These are phyloP conservation scores for Torulaspora pretoriensis DNA, from an alignment of 1,139 yeast species.

Conservation along the genomic window DNA sequence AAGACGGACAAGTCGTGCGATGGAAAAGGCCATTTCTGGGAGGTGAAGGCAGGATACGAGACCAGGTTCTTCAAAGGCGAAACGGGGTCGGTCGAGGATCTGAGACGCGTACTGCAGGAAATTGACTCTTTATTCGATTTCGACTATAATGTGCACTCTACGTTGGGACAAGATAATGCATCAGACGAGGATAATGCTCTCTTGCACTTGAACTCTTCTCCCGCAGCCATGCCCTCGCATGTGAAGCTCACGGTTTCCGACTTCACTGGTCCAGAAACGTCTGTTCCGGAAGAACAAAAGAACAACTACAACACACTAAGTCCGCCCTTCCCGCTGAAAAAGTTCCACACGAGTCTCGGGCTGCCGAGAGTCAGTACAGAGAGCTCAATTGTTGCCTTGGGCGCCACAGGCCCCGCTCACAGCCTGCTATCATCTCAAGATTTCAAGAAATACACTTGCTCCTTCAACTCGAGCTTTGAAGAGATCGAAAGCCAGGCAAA, in stretches of 20 bases:
- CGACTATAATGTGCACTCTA: not conserved
- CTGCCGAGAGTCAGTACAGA: slow-evolving; percentile 11
- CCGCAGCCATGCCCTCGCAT: slow-evolving; percentile 10
- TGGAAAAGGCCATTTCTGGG: slow-evolving; percentile 98
- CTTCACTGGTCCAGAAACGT: slow-evolving; percentile 1
- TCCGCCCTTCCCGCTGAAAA: slow-evolving; percentile 21
- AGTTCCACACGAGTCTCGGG: slow-evolving; percentile 25
- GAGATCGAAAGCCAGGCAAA: slow-evolving; percentile 14
- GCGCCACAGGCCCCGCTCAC: slow-evolving; percentile 4
- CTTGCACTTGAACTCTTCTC: slow-evolving; percentile 14
- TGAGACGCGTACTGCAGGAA: slow-evolving; percentile 23
- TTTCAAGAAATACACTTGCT: slow-evolving; percentile 31
- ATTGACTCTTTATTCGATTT: slow-evolving; percentile 17
- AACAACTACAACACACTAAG: slow-evolving; percentile 8
- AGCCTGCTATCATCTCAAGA: slow-evolving; percentile 22
- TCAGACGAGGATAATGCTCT: slow-evolving; percentile 4
- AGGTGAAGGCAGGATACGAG: slow-evolving; percentile 78
- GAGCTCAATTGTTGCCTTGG: not conserved
- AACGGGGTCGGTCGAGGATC: slow-evolving; percentile 24
- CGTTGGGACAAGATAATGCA: slow-evolving; percentile 2
- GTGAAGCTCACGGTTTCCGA: slow-evolving; percentile 7
- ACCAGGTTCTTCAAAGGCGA: slow-evolving; percentile 65
- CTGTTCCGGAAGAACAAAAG: slow-evolving; percentile 1
- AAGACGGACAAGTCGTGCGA: slow-evolving; percentile 91
- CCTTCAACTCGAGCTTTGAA: slow-evolving; percentile 36